Evolutionary conservation across 2,329 filamentous ascomycete genomes (phyloP).

Genomic region (Cladosporium velox): DNA sequence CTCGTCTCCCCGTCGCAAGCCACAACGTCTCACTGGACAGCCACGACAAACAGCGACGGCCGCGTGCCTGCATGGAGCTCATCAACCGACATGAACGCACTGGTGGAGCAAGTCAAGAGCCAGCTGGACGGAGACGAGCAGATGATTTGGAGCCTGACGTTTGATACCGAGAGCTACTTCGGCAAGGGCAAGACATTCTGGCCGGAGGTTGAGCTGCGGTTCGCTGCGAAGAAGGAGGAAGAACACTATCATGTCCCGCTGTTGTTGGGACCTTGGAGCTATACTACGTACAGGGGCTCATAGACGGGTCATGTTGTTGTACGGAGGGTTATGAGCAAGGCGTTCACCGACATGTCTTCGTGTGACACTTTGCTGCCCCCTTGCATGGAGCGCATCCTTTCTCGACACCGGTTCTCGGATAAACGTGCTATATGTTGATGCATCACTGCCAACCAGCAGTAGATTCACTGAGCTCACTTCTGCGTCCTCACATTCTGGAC

Average conservation of each 20-base stretch:
- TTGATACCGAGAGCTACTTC: constrained; percentile 73
- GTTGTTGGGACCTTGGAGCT: constrained; percentile 75
- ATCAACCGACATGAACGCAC: constrained; percentile 37
- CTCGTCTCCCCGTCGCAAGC: constrained; percentile 40
- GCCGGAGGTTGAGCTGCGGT: constrained; percentile 58
- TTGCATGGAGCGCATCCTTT: neutral
- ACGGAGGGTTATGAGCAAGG: neutral
- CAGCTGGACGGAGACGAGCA: constrained; percentile 39
- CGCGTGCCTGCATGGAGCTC: constrained; percentile 70
- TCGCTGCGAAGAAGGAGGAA: constrained; percentile 46
- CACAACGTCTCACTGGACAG: constrained; percentile 56
- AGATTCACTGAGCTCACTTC: no score
- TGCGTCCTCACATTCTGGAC: neutral
- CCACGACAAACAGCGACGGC: constrained; percentile 74
- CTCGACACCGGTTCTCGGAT: neutral
- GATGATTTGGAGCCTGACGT: constrained; percentile 68
- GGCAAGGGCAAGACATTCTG: constrained; percentile 60
- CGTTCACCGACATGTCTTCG: neutral
- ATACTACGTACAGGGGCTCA: constrained; percentile 79
- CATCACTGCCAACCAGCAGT: no score
- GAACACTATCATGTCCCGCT: constrained; percentile 81
- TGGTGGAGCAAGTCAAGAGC: constrained; percentile 40
- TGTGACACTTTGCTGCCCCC: neutral
- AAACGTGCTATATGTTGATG: neutral
- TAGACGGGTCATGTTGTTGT: constrained; percentile 38